Conservation (phyloP, 768 basidiomycete genomes). For the Termitomyces sp. region DNA sequence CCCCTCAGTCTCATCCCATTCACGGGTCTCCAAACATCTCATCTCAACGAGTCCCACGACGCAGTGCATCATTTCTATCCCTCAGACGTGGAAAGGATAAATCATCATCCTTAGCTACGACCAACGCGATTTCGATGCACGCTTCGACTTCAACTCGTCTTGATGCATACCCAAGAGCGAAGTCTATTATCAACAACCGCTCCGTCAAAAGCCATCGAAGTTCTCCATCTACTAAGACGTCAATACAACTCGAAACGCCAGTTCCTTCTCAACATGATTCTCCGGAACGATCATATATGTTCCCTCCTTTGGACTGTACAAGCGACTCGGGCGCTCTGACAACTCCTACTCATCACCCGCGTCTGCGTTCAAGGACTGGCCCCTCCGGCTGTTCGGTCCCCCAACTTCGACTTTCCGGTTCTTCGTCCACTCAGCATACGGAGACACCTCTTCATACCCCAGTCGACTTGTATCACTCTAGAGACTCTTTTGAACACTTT, state of each 20-base stretch:
- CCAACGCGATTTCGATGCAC: slow-evolving; percentile 18
- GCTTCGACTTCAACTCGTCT: slow-evolving; percentile 33
- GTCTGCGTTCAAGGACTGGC: slow-evolving; percentile 54
- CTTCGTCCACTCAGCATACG: slow-evolving; percentile 59
- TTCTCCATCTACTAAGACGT: slow-evolving; percentile 19
- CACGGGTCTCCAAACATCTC: slow-evolving; percentile 20
- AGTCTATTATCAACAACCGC: slow-evolving; percentile 27
- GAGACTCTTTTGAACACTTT: slow-evolving; percentile 44
- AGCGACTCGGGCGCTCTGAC: slow-evolving; percentile 21
- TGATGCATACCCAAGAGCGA: slow-evolving; percentile 39
- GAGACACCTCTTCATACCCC: slow-evolving; percentile 75
- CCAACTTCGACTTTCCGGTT: slow-evolving; percentile 58
- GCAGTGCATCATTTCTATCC: slow-evolving; percentile 55
- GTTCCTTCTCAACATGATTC: slow-evolving; percentile 7
- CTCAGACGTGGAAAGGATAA: slow-evolving; percentile 45
- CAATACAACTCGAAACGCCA: slow-evolving; percentile 4
- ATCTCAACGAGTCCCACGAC: slow-evolving; percentile 39
- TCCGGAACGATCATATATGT: slow-evolving; percentile 30
- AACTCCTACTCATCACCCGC: slow-evolving; percentile 28
- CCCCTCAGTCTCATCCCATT: slow-evolving; percentile 28
- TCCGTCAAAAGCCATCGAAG: slow-evolving; percentile 17
- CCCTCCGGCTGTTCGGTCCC: slow-evolving; percentile 47
- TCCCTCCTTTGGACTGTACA: slow-evolving; percentile 33
- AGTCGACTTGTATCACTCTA: slow-evolving; percentile 35
- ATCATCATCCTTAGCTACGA: slow-evolving; percentile 17